Percentiles rank a stretch among this genome's conserved stretches.
Evolutionary conservation across 164 flowering plant species (phyloP).

Genomic region (Magnolia sinica): DNA sequence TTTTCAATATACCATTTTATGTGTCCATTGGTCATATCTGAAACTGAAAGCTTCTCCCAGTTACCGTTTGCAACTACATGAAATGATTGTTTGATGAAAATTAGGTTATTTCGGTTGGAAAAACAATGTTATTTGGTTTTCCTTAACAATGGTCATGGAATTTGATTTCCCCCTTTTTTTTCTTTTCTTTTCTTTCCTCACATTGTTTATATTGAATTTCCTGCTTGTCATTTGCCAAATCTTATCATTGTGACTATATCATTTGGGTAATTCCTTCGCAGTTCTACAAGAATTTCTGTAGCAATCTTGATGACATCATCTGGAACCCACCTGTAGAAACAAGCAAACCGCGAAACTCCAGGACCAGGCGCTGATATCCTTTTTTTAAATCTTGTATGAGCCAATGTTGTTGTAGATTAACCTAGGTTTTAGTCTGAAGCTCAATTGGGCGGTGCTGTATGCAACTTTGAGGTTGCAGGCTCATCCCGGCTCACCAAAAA

Average conservation of each 20-base stretch:
- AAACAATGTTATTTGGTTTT: not conserved
- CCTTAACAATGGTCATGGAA: not conserved
- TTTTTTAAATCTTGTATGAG: not conserved
- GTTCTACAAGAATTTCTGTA: constrained; percentile 82
- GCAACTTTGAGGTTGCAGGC: not conserved
- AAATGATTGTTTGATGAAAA: not conserved
- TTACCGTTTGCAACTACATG: not conserved
- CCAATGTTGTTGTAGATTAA: not conserved
- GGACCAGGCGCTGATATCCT: constrained; percentile 44
- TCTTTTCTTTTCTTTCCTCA: not conserved
- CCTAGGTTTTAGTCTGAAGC: not conserved
- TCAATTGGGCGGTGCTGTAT: not conserved
- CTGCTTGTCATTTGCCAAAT: not conserved
- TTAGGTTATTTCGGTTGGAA: not conserved
- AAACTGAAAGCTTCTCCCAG: too few relatives aligned
- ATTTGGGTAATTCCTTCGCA: constrained; percentile 27
- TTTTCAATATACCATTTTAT: too few relatives aligned
- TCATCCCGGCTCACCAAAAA: not conserved
- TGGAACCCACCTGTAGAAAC: constrained; percentile 75
- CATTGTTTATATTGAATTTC: not conserved
- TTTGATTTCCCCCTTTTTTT: not conserved
- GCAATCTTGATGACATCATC: constrained; percentile 87
- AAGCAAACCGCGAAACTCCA: constrained; percentile 40
- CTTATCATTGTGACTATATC: not conserved
- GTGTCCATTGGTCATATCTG: too few relatives aligned